Conservation (phyloP, 2,329 filamentous ascomycete species). For the Trichophyton verrucosum region DNA sequence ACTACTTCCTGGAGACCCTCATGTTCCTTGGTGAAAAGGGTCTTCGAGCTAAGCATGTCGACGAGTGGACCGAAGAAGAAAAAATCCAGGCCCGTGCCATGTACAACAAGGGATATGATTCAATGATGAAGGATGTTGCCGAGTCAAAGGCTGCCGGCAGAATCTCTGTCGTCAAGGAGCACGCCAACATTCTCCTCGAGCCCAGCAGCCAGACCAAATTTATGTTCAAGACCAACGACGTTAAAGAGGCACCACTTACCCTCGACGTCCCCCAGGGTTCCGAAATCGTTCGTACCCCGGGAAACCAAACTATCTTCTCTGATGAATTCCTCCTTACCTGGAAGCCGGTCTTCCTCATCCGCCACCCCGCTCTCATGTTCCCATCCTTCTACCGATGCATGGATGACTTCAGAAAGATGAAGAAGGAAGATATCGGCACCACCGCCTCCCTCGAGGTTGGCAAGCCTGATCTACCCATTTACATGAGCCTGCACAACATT, state of each 20-base stretch:
- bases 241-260: slow-evolving; percentile 2
- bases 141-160: slow-evolving; percentile 18
- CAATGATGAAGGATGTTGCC: slow-evolving; percentile 17
- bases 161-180: slow-evolving; percentile 27
- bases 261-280: slow-evolving; percentile 7
- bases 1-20: slow-evolving; percentile 20
- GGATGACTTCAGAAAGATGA: slow-evolving; percentile 14
- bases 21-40: slow-evolving; percentile 9
- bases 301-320: slow-evolving; percentile 25
- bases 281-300: slow-evolving; percentile 16
- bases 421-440: slow-evolving; percentile 11
- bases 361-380: slow-evolving; percentile 30
- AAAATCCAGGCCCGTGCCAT: slow-evolving; percentile 14
- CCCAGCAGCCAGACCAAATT: slow-evolving; percentile 6
- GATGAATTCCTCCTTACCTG: slow-evolving; percentile 26
- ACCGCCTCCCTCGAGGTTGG: slow-evolving; percentile 11
- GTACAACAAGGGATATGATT: slow-evolving; percentile 21
- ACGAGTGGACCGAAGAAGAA: slow-evolving; percentile 21
- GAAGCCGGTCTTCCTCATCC: slow-evolving; percentile 26
- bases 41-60: slow-evolving; percentile 13
- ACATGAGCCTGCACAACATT: slow-evolving; percentile 23
- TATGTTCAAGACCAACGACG: slow-evolving; percentile 1
- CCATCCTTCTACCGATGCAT: slow-evolving; percentile 27
- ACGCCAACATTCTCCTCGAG: slow-evolving; percentile 15
- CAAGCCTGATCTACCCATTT: slow-evolving; percentile 13